These are phyloP conservation scores for Lecanicillium sp. DNA, from an alignment of 2,329 filamentous ascomycete genomes.

Conservation along the genomic window DNA sequence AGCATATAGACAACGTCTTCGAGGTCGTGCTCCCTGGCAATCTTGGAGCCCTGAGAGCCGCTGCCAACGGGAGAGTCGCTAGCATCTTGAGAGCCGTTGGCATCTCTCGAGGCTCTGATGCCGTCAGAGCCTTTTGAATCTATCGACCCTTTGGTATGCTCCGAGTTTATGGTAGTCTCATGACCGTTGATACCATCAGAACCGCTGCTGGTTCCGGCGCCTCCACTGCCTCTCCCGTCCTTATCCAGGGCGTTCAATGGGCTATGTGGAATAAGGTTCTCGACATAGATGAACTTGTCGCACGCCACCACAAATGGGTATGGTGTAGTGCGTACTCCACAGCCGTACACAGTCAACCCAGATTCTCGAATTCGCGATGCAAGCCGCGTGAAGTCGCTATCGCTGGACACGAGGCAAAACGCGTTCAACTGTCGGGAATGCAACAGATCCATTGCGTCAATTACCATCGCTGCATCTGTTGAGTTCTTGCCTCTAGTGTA, in stretches of 20 bases:
- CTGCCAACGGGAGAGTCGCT: no score
- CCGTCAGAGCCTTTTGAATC: neutral
- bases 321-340: conserved; percentile 28
- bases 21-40: neutral
- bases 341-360: conserved; percentile 28
- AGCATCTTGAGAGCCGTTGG: neutral
- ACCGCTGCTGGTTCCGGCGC: no score
- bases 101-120: neutral
- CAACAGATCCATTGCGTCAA: conserved; percentile 33
- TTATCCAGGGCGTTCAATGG: no score
- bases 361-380: conserved; percentile 29
- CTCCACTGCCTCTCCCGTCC: no score
- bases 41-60: neutral
- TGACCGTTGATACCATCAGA: neutral
- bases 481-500: conserved; percentile 31
- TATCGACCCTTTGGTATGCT: neutral
- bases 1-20: neutral
- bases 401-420: conserved; percentile 30
- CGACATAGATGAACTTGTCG: conserved; percentile 27
- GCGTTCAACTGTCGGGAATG: conserved; percentile 27
- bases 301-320: conserved; percentile 27
- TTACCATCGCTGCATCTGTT: conserved; percentile 31
- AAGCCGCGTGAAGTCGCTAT: conserved; percentile 31
- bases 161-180: neutral
- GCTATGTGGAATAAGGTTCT: no score